phyloP scores from a whole-genome alignment of 192 early-diverging fungal genomes.

The Oehlia diaphana region DNA sequence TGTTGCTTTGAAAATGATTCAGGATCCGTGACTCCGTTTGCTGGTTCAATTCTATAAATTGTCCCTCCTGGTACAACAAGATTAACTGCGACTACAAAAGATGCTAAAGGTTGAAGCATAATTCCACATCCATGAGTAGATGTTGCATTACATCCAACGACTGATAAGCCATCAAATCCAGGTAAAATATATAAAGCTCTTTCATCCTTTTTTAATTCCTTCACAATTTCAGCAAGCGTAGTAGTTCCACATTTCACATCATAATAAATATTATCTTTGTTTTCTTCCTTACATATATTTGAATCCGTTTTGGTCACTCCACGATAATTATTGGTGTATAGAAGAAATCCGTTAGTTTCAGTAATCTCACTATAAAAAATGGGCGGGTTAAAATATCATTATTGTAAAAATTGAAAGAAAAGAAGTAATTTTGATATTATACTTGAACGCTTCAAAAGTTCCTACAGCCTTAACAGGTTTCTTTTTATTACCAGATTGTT shows the following conservation, averaged over 20 bases:
- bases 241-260: conserved; percentile 14
- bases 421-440: no score
- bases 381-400: no score
- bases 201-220: not conserved
- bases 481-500: no score
- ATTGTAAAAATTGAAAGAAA: no score
- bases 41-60: conserved; percentile 10
- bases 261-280: conserved; percentile 2
- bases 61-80: not conserved
- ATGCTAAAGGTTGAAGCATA: not conserved
- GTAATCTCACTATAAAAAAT: no score
- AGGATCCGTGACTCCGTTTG: conserved; percentile 9
- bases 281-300: no score
- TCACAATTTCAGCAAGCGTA: not conserved
- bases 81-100: not conserved
- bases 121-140: conserved; percentile 1
- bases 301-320: no score
- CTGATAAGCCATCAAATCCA: not conserved
- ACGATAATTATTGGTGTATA: no score
- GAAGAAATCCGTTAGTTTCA: no score
- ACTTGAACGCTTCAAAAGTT: no score
- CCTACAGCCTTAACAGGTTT: no score
- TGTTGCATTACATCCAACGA: not conserved
- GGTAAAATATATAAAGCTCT: not conserved
- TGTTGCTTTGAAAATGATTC: not conserved